Evolutionary conservation across 495 filamentous ascomycete species (phyloP), one percentile per base, ranked within the genome.

Genomic region (Lasiosphaeria miniovina): DNA sequence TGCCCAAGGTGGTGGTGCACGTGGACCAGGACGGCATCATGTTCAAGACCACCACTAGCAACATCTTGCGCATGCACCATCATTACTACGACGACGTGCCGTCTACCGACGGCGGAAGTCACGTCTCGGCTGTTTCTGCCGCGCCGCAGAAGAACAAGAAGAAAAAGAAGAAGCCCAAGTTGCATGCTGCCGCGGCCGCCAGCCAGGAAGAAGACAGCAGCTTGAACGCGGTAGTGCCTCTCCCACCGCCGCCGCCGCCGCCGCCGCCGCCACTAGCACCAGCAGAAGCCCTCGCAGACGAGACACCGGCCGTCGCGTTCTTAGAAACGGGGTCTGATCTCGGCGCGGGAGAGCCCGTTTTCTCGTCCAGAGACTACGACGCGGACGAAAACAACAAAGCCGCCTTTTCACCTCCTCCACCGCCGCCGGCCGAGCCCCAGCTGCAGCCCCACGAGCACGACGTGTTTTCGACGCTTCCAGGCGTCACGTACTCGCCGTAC

Each of bases 401-500:
- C 36, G 6, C 17, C 15, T 14, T 11, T 1, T 33, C 41, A 4
- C 38, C 10, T 36, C 54, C 17, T 34, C 4, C 36, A 43, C 55
- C 9, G 40, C 68, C 11, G 57, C 70, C 40, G 36, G 50, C 54
- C 58, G 49, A 24, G 24, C 40, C 57, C 63, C 40, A 36, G 43
- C 33, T 53, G 41, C 38, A 52, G 45, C 55, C 56, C 61, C 36
- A 36, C 54, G 36, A 31, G 11, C 14, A 15, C 14, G n/a, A 4
- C 52, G 54, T 59, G 51, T 45, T 24, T 24, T 24, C 24, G 2
- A 68, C 58, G 58, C 67, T 74, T 64, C 70, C 75, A 52, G 89
- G 88, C 12, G 80, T 94, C 17, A 82, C 86, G 2, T 95, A 93
- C 70, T 84, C 86, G 6, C 88, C 90, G 0, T 94, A 92, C 77